Evolutionary conservation across 805 yeast species (phyloP), one percentile per base, ranked within the genome.

Genomic region (Yarrowia sp.): DNA sequence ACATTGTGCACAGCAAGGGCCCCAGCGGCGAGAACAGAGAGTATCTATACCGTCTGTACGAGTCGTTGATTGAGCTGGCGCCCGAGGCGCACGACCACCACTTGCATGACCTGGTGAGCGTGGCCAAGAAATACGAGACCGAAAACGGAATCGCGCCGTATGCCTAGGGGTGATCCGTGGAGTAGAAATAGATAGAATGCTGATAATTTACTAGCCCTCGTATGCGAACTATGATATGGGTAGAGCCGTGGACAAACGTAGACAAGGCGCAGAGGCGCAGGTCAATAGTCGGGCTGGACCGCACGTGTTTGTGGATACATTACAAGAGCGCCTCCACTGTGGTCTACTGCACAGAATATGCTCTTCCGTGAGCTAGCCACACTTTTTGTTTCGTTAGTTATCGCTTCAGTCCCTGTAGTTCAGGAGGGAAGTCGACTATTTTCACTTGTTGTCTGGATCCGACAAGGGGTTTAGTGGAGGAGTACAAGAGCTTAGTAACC

Each of bases 21-120:
- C 95, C 95, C 24, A 88, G 96, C 71, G 98, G 98, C 0, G 79
- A 81, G 16, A 92, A 92, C 72, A 74, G 78, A 58, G 96, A 90
- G 70, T 92, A 92, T 72, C 75, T 93, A 66, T 73, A 76, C 54
- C 76, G 79, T 59, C 77, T 92, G 65, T 80, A 81, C 51, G 73
- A 77, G 10, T 82, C 92, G 0, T 73, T 87, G 51, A 65, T 71
- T 16, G 77, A 76, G 32, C 70, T 83, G 64, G 76, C 76, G 67
- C 78, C 77, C 9, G 67, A 69, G 38, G 72, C 77, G 0, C 33
- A 67, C 1, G 87, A 84, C 68, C 68, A 66, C 36, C 85, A 84
- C 67, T 71, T 84, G 46, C 76, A 73, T 21, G 76, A 73, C 19
- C 69, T 80, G 49, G 70, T 78, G 21, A 52, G 48, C 14, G 67